phyloP scores from a whole-genome alignment of 2,329 filamentous ascomycete genomes.

The Diaporthe citri region DNA sequence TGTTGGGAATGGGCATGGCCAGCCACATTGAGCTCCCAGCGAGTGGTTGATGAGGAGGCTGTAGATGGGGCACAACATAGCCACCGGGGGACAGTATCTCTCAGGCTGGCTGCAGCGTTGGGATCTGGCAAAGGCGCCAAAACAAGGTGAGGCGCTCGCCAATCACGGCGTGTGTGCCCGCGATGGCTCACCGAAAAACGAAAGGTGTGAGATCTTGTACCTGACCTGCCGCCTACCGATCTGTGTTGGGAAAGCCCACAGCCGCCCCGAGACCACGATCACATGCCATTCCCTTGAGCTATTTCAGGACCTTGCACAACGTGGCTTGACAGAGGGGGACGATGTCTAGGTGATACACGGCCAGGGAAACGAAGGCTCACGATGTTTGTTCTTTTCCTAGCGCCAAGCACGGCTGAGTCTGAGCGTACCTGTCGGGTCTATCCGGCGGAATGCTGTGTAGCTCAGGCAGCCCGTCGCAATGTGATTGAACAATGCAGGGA shows the following conservation, averaged over 20 bases:
- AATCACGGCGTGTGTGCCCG: neutral
- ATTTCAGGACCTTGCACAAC: slow-evolving; percentile 22
- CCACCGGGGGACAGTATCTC: neutral
- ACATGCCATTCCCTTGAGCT: slow-evolving; percentile 24
- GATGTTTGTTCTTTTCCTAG: slow-evolving; percentile 22
- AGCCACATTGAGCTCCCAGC: neutral
- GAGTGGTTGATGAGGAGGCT: neutral
- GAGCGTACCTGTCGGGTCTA: slow-evolving; percentile 31
- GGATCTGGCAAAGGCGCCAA: slow-evolving; percentile 16
- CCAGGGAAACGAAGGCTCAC: slow-evolving; percentile 15
- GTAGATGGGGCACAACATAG: neutral
- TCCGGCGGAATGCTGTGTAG: slow-evolving; percentile 33
- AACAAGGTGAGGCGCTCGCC: slow-evolving; percentile 16
- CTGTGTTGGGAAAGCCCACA: slow-evolving; percentile 32
- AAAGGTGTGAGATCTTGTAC: slow-evolving; percentile 31
- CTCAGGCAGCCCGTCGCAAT: slow-evolving; percentile 12
- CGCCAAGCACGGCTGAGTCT: slow-evolving; percentile 22
- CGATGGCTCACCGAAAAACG: slow-evolving; percentile 15
- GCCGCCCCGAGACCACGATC: neutral
- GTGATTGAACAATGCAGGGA: slow-evolving; percentile 23
- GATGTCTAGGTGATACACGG: slow-evolving; percentile 17
- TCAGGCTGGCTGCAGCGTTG: slow-evolving; percentile 18
- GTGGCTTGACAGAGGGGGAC: slow-evolving; percentile 32
- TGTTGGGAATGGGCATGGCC: neutral
- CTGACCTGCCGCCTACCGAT: slow-evolving; percentile 15